Conservation (phyloP, 371 early-diverging fungal species). For the Lichtheimia hyalospora region DNA sequence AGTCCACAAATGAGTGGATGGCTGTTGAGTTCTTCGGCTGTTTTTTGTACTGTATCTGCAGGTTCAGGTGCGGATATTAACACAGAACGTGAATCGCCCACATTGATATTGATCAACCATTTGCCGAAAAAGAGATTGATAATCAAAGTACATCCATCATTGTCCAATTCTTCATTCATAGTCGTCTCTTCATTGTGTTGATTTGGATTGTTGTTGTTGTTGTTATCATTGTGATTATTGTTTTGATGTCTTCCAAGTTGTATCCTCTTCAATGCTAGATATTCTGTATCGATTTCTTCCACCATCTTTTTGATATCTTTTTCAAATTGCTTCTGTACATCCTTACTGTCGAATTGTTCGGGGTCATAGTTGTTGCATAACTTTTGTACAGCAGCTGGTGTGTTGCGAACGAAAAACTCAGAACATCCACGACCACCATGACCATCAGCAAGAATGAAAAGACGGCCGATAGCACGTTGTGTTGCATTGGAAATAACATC, state of each 20-base stretch:
- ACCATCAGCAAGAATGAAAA: conserved; percentile 65
- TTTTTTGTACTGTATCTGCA: conserved; percentile 9
- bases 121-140: conserved; percentile 70
- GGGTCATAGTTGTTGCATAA: conserved; percentile 50
- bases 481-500: conserved; percentile 33
- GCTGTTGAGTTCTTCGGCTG: conserved; percentile 1
- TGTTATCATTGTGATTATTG: neutral
- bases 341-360: conserved; percentile 27
- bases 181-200: conserved; percentile 1
- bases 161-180: conserved; percentile 39
- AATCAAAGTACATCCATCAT: conserved; percentile 83
- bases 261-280: conserved; percentile 53
- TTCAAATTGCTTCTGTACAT: conserved; percentile 46
- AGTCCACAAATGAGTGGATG: conserved; percentile 16
- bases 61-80: conserved; percentile 50
- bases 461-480: conserved; percentile 39
- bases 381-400: conserved; percentile 51
- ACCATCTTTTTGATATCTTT: conserved; percentile 52
- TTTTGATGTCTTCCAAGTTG: conserved; percentile 27
- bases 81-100: conserved; percentile 84
- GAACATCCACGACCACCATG: conserved; percentile 70
- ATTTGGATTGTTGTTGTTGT: neutral
- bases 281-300: conserved; percentile 53
- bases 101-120: conserved; percentile 80
- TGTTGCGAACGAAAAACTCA: conserved; percentile 57